Conservation (phyloP, 176 grass and related monocot species). For the Carex kokanica region DNA sequence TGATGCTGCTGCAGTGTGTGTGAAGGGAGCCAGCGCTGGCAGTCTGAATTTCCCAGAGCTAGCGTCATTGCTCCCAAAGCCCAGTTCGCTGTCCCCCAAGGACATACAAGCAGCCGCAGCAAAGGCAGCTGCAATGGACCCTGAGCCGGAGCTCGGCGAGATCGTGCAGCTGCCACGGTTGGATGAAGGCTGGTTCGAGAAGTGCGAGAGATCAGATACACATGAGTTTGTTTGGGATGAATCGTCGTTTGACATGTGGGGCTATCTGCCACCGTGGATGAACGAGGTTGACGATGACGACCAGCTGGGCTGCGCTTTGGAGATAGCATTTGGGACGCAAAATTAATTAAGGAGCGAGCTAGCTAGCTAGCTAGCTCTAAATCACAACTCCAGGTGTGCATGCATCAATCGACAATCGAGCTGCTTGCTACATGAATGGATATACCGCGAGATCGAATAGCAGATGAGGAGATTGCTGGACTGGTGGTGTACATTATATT, state of each 20-base stretch:
- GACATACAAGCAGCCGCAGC: conserved; percentile 68
- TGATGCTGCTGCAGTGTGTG: conserved; percentile 62
- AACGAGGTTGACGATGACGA: not conserved
- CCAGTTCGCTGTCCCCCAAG: conserved; percentile 40
- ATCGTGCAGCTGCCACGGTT: conserved; percentile 51
- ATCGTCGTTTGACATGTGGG: not conserved
- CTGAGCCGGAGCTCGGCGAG: conserved; percentile 49
- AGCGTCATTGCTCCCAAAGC: conserved; percentile 48
- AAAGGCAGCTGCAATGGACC: conserved; percentile 55
- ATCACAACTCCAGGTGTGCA: not conserved
- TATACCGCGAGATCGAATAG: not conserved
- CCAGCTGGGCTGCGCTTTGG: not conserved
- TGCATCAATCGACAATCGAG: not conserved
- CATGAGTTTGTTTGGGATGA: conserved; percentile 23
- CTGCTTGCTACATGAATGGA: not conserved
- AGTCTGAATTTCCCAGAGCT: conserved; percentile 67
- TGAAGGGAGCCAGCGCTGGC: conserved; percentile 53
- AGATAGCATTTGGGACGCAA: not conserved
- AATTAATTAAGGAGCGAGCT: not conserved
- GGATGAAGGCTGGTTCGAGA: conserved; percentile 20
- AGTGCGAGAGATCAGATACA: conserved; percentile 23
- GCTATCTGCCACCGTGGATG: conserved; percentile 34
- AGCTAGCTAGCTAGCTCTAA: too few species aligned
- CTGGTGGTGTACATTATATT: too few species aligned
- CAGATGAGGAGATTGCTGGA: not conserved